Percentiles rank a stretch among this genome's conserved stretches.
Conservation (phyloP, 2,329 filamentous ascomycete species). For the Fusarium secorum region DNA sequence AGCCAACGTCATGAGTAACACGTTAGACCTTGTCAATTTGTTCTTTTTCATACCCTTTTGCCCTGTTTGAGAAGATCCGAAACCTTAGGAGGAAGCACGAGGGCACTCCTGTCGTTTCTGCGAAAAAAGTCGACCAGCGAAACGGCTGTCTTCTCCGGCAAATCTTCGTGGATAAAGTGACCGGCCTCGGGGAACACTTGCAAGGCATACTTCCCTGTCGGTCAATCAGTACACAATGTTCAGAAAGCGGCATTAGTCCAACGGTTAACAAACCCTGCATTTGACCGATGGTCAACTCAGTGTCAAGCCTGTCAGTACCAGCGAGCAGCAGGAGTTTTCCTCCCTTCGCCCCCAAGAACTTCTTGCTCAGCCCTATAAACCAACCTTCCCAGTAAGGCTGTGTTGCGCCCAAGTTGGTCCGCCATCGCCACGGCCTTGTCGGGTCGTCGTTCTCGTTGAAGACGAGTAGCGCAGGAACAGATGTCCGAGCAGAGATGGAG, state of each 20-base stretch:
- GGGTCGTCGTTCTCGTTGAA: constrained; percentile 52
- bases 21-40: background rate
- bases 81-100: constrained; percentile 93
- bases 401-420: constrained; percentile 82
- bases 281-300: constrained; percentile 91
- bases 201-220: constrained; percentile 85
- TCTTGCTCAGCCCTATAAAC: constrained; percentile 87
- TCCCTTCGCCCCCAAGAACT: constrained; percentile 82
- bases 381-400: constrained; percentile 94
- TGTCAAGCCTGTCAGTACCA: constrained; percentile 89
- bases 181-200: constrained; percentile 95
- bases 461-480: constrained; percentile 80
- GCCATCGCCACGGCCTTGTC: constrained; percentile 76
- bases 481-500: constrained; percentile 80
- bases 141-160: constrained; percentile 87
- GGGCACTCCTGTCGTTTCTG: constrained; percentile 82
- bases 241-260: background rate
- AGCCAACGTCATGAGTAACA: constrained; percentile 7
- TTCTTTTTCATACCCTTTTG: constrained; percentile 59
- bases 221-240: constrained; percentile 17
- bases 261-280: constrained; percentile 78
- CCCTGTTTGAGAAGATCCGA: constrained; percentile 73
- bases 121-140: constrained; percentile 90
- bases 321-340: constrained; percentile 87
- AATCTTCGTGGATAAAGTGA: constrained; percentile 96